Base-by-base conservation (phyloP, 2,329 filamentous ascomycete species). In the Berkeleyomyces rouxiae region DNA sequence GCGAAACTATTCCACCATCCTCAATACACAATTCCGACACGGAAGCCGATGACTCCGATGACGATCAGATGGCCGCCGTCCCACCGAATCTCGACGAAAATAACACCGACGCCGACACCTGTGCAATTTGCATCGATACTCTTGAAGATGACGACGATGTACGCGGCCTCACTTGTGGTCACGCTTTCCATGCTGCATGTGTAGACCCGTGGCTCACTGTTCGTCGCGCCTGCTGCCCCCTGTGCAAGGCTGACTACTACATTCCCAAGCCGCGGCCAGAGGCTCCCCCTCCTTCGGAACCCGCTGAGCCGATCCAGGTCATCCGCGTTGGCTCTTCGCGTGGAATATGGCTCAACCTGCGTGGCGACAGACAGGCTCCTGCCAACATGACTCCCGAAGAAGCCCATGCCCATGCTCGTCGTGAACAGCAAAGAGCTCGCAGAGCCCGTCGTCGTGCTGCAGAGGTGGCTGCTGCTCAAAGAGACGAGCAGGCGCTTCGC, bases 231-330 rank as follows among this genome's bases (percentile, higher is more conserved):
- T 97, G 92, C 77, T 99, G 93, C 72, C 93, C 93, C 4, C 84
- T 99, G 5, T 99, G 93, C 79, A 99, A 99, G 76, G 89, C 92
- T 47, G 93, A 99, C 71, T 99, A 97, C 73, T 97, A 95, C 72
- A 86, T 90, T 2, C 92, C 93, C 0, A 97, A 97, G 74, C 89
- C 90, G 59, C 87, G 90, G 13, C 78, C 87, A 2, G 71, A 72
- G 7, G 72, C 76, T 9, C 72, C 75, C 11, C 76, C 46, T 3
- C 7, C 6, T 16, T 3, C 46, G 10, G 62, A 36, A 13, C 72
- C 75, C 11, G 76, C 13, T 23, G 13, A 40, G 7, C 36, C 44
- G 10, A 46, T 70, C 63, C 33, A 68, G 70, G 75, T 75, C 58
- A 71, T 72, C 1, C 76, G 78, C 11, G 73, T 79, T 66, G 80